These are phyloP conservation scores for Candida maris DNA, from an alignment of 805 yeast genomes.

Conservation along the genomic window DNA sequence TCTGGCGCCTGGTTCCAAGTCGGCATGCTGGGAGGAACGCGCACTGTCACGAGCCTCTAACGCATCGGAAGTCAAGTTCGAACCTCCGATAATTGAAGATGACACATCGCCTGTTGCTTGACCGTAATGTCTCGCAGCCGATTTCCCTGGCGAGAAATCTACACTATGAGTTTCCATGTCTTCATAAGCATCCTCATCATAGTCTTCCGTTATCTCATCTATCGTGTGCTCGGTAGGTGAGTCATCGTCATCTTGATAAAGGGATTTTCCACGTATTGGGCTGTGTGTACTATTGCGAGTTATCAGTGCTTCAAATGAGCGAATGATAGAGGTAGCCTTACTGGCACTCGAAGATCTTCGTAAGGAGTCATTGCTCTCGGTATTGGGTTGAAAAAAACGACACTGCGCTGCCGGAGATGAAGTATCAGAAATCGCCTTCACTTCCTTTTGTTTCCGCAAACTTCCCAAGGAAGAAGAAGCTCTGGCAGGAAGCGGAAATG, in stretches of 20 bases:
- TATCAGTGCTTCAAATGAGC: background rate
- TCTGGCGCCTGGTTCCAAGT: too few relatives aligned
- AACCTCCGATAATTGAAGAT: conserved; percentile 43
- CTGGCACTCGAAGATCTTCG: background rate
- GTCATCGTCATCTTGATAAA: background rate
- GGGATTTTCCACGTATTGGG: too few relatives aligned
- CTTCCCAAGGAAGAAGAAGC: background rate
- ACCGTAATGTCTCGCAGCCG: background rate
- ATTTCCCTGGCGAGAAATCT: background rate
- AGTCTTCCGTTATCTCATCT: conserved; percentile 20
- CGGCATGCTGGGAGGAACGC: too few relatives aligned
- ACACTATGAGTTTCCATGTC: background rate
- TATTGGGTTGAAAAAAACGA: background rate
- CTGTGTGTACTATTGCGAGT: conserved; percentile 1
- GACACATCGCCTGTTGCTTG: conserved; percentile 30
- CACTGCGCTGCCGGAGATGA: too few relatives aligned
- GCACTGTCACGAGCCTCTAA: too few relatives aligned
- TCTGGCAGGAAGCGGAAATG: background rate
- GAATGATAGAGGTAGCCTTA: background rate
- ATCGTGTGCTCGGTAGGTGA: background rate
- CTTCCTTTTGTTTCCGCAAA: too few relatives aligned
- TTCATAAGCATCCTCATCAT: conserved; percentile 19
- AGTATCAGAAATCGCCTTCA: too few relatives aligned
- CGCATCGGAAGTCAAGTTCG: background rate
- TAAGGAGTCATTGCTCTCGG: background rate